Conservation (phyloP, 139 green algal species). For the Volvox africanus region DNA sequence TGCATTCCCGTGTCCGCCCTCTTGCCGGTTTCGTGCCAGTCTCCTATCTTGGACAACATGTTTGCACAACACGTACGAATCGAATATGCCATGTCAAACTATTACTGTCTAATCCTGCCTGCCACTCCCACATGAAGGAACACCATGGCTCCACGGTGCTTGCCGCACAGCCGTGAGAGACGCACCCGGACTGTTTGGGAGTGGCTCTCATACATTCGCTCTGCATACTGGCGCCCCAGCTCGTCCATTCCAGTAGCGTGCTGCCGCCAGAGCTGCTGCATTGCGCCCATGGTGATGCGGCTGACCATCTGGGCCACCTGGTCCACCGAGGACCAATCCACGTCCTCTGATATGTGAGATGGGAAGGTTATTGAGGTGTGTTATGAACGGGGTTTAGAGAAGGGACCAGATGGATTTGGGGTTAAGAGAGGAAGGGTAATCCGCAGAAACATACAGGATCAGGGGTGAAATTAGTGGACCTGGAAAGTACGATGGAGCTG, state of each 20-base stretch:
- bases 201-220: slow-evolving; percentile 41
- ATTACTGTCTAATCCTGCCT: no score
- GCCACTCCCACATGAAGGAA: no score
- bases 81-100: no score
- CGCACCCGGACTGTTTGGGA: slow-evolving; percentile 41
- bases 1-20: no score
- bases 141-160: no score
- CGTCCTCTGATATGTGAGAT: slow-evolving; percentile 30
- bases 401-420: not conserved
- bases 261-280: slow-evolving; percentile 60
- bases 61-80: no score
- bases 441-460: not conserved
- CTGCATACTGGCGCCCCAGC: slow-evolving; percentile 50
- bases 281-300: slow-evolving; percentile 53
- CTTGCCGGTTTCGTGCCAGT: no score
- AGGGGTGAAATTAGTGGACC: not conserved
- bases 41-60: no score
- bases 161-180: not conserved
- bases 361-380: not conserved
- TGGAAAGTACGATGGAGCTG: not conserved
- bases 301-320: slow-evolving; percentile 57
- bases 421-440: not conserved
- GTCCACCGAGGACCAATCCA: slow-evolving; percentile 58
- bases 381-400: not conserved
- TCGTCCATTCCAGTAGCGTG: slow-evolving; percentile 57